These are phyloP conservation scores for Colletotrichum sp. DNA, from an alignment of 2,329 filamentous ascomycete species.

Conservation along the genomic window DNA sequence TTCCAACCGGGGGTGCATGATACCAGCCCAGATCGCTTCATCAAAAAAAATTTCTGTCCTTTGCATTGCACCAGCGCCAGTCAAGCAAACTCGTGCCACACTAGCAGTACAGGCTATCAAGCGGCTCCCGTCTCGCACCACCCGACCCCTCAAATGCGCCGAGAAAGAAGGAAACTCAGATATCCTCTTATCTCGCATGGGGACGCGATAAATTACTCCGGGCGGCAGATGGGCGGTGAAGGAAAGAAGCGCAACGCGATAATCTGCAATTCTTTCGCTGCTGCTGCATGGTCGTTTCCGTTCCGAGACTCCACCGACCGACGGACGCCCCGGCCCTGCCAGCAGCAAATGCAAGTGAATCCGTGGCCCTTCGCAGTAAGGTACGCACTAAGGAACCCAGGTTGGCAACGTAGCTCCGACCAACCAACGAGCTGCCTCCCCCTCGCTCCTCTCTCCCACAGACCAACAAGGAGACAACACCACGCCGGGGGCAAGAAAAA, in stretches of 20 bases:
- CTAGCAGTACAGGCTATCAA: neutral
- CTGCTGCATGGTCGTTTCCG: neutral
- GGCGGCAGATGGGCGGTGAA: slow-evolving; percentile 1
- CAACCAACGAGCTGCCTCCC: neutral
- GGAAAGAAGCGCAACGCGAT: neutral
- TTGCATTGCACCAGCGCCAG: neutral
- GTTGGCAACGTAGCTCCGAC: neutral
- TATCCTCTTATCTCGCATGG: neutral
- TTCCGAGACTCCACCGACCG: neutral
- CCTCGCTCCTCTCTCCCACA: neutral
- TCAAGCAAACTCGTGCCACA: neutral
- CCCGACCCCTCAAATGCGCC: neutral
- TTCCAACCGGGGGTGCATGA: too few species aligned
- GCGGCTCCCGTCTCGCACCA: neutral
- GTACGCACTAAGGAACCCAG: neutral
- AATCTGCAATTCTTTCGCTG: neutral
- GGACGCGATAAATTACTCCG: neutral
- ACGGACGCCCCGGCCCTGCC: neutral
- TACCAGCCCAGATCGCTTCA: neutral
- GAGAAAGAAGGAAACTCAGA: neutral
- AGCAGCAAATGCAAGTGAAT: neutral
- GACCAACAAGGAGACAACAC: neutral
- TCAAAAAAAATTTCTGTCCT: neutral
- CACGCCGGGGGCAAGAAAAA: neutral
- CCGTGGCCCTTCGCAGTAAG: neutral